Base-by-base conservation (phyloP, 176 grass and related monocot species). In the Carex littledalei region DNA sequence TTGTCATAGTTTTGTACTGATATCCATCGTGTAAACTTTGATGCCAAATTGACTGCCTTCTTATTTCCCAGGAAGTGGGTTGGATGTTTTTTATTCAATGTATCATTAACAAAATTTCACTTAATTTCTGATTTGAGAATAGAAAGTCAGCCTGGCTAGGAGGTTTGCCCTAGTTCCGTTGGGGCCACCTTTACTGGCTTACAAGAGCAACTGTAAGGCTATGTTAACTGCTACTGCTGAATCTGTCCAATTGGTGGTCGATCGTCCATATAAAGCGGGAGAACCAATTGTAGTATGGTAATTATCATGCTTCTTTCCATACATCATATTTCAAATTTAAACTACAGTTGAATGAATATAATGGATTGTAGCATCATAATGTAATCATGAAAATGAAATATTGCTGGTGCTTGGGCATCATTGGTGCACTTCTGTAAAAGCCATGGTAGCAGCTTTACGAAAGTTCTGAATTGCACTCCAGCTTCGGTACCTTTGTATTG, bases 181-280 rank as follows among this genome's bases (percentile, higher is more conserved):
- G 85, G 93, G 96, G 12, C 96, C 96, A 73, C 96, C 96, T 80
- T 87, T 99, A 55, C 89, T 99, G 78, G 88, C 96, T 62, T 99
- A 99, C 93, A 99, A 99, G 88, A 99, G 96, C 87, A 92, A 95
- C 66, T 95, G 93, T 87, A 99, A 94, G 88, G 88, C 96, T 58
- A 99, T 99, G 96, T 68, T 99, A 91, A 91, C 93, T 84, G 91
- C 91, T 88, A 79, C 84, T 85, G 85, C 67, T 92, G 87, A 90
- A 89, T 91, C 87, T 81, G 96, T 99, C 93, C 88, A 86, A 47
- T 87, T 99, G 81, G 90, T 95, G 55, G 91, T 99, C 39, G 96
- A 99, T 88, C 87, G 90, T 22, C 67, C 88, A 52, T 99, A 99
- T 87, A 99, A 92, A 81, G 79, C 88, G 4, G 93, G 90, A 85